Base-by-base conservation (phyloP, 2,329 filamentous ascomycete genomes). In the Exophiala dermatitidis region DNA sequence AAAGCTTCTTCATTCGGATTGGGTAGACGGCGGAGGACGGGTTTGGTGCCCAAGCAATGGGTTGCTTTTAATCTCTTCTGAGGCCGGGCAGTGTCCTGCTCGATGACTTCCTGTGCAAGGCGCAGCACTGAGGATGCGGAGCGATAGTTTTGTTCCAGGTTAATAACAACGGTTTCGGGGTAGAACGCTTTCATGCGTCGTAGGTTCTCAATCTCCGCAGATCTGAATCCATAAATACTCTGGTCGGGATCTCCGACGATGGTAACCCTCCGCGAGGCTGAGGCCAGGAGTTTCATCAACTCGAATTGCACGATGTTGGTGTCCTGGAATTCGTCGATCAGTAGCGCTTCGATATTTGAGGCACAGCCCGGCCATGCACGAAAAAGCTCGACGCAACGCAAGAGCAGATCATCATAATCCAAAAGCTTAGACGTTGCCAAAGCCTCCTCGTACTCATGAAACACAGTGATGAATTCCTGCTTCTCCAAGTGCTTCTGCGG, bases 291-390 rank as follows among this genome's bases (percentile, higher is more conserved):
- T 58, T 81, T 85, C 90, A 96, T 96, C 40, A 98, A 74, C 62
- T 96, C 89, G 64, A 95, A 97, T 68, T 98, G 91, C 3, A 96
- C 84, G 19, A 88, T 81, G 66, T 97, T 98, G 5, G 91, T 97
- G 70, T 98, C 91, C 70, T 98, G 91, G 59, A 96, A 98, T 66
- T 98, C 91, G 67, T 98, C 91, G 58, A 98, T 94, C 43, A 98
- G 77, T 4, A 97, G 90, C 0, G 88, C 82, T 68, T 96, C 84
- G 12, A 98, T 83, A 62, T 95, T 96, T 9, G 84, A 84, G 2
- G 96, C 90, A 64, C 90, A 96, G 9, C 80, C 75, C 0, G 90
- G 88, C 60, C 87, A 80, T 19, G 77, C 74, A 54, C 77, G 79
- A 19, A 98, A 77, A 7, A 98, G 77, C 54, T 94, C 83, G 5